Evolutionary conservation across 148 eudicot species (phyloP).

Genomic region (Amaranthus cruentus): DNA sequence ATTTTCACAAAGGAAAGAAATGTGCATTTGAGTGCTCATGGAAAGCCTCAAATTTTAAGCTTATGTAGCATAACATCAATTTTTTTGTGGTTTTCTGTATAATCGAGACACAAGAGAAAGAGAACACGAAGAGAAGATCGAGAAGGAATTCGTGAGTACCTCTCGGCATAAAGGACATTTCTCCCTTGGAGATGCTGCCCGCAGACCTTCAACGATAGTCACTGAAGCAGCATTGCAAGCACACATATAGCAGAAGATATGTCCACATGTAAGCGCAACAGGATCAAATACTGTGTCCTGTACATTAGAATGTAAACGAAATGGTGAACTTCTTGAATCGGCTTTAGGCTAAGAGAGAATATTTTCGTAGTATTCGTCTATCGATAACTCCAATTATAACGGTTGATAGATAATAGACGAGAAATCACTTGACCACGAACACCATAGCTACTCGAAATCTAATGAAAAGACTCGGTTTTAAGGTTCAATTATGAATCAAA

Average conservation of each 20-base stretch:
- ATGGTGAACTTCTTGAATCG: slow-evolving; percentile 1
- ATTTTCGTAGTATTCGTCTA: too few species aligned
- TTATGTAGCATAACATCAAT: too few species aligned
- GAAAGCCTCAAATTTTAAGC: too few species aligned
- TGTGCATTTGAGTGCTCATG: too few species aligned
- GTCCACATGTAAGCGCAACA: slow-evolving; percentile 79
- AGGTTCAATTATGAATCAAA: too few species aligned
- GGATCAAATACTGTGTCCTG: slow-evolving; percentile 92
- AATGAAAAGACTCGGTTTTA: too few species aligned
- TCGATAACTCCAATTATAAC: too few species aligned
- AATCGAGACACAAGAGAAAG: background rate
- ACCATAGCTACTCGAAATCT: too few species aligned
- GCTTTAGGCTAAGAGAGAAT: background rate
- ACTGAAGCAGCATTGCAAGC: slow-evolving; percentile 91
- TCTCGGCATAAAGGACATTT: slow-evolving; percentile 88
- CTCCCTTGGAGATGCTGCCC: slow-evolving; percentile 47
- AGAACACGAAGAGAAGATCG: background rate
- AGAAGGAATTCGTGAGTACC: slow-evolving; percentile 33
- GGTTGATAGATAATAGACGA: too few species aligned
- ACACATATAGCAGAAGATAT: slow-evolving; percentile 80
- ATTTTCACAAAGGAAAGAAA: too few species aligned
- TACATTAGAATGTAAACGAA: background rate
- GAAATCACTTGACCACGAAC: too few species aligned
- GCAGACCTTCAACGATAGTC: slow-evolving; percentile 73
- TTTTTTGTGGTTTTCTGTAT: background rate